Percentiles rank a stretch among this genome's conserved stretches.
These are phyloP conservation scores for Stentor roeselii DNA, from an alignment of 73 alveolate species.

Conservation along the genomic window DNA sequence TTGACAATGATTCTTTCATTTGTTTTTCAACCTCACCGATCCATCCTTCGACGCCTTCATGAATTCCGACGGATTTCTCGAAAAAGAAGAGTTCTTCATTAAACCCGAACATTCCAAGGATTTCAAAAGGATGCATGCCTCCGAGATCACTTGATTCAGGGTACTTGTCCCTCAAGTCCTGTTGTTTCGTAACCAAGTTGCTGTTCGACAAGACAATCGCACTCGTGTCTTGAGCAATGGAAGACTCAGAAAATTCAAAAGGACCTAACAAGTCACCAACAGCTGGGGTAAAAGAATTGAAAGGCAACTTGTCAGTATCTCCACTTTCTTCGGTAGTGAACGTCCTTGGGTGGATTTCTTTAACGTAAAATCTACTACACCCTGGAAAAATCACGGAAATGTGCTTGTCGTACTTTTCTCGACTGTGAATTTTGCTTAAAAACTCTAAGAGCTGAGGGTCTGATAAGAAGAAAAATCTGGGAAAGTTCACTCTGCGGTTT, in stretches of 20 bases:
- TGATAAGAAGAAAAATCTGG: constrained; percentile 65
- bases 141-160: constrained; percentile 20
- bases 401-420: constrained; percentile 40
- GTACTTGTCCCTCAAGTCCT: constrained; percentile 23
- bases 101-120: constrained; percentile 57
- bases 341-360: constrained; percentile 11
- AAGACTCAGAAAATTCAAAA: constrained; percentile 19
- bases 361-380: constrained; percentile 41
- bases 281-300: constrained; percentile 15
- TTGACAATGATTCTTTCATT: constrained; percentile 65
- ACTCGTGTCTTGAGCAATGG: not conserved
- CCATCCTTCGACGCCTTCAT: constrained; percentile 48
- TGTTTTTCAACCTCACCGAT: constrained; percentile 50
- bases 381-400: constrained; percentile 61
- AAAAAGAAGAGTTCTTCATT: constrained; percentile 54
- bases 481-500: constrained; percentile 47
- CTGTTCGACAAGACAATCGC: too few relatives aligned
- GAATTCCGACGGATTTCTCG: constrained; percentile 43
- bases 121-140: constrained; percentile 29
- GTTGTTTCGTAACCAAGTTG: not conserved
- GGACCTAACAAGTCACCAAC: not conserved
- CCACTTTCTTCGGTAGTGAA: not conserved
- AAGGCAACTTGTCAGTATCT: not conserved
- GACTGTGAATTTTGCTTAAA: constrained; percentile 43
- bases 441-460: constrained; percentile 55